A percentile compares a stretch with the other conserved stretches of the same genome.
Conservation (phyloP, 164 flowering plant genomes). For the Tetracentron sinense region DNA sequence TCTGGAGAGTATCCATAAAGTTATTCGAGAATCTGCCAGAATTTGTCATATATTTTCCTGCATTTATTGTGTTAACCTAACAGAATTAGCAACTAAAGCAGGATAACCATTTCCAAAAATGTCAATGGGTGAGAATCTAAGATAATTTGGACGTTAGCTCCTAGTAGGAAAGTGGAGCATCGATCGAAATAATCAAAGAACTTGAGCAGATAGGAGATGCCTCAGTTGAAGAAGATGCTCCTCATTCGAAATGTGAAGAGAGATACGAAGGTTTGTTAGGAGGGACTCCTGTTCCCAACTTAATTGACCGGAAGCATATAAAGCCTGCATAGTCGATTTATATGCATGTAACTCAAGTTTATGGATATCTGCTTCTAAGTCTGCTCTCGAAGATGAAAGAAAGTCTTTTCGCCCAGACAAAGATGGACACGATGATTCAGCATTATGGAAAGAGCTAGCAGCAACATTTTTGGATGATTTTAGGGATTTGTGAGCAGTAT, state of each 20-base stretch:
- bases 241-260: slow-evolving; percentile 47
- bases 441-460: slow-evolving; percentile 23
- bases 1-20: background rate
- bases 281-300: slow-evolving; percentile 55
- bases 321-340: slow-evolving; percentile 34
- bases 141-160: background rate
- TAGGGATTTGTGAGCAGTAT: slow-evolving; percentile 3
- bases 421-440: slow-evolving; percentile 31
- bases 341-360: slow-evolving; percentile 42
- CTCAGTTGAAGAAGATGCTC: slow-evolving; percentile 46
- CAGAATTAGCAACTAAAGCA: background rate
- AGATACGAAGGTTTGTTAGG: slow-evolving; percentile 49
- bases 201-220: slow-evolving; percentile 29
- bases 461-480: slow-evolving; percentile 8
- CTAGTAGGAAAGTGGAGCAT: background rate
- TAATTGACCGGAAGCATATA: slow-evolving; percentile 55
- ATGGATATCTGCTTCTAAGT: slow-evolving; percentile 32
- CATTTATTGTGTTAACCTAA: background rate
- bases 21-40: slow-evolving; percentile 7
- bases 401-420: slow-evolving; percentile 8
- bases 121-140: background rate
- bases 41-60: slow-evolving; percentile 3
- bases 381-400: slow-evolving; percentile 4
- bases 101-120: background rate
- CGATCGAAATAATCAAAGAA: slow-evolving; percentile 9